A percentile compares a stretch with the other conserved stretches of the same genome.
Evolutionary conservation across 1,139 yeast species (phyloP).

Genomic region (Yamadazyma epiphylla): DNA sequence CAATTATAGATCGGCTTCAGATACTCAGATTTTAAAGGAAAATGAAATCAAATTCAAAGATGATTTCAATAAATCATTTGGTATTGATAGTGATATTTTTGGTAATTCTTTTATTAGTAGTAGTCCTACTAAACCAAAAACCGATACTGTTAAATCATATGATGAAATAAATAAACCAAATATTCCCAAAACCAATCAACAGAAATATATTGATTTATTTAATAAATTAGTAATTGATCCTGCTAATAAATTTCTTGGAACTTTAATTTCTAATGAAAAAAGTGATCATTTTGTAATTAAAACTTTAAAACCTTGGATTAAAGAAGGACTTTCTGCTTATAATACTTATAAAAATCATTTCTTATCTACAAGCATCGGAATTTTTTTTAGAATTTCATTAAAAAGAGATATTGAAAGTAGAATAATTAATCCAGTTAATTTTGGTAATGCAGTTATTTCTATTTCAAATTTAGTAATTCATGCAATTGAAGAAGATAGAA

Average conservation of each 20-base stretch:
- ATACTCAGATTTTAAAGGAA: constrained; percentile 26
- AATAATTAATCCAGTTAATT: constrained; percentile 53
- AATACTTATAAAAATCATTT: constrained; percentile 15
- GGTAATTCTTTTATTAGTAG: constrained; percentile 24
- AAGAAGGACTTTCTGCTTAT: constrained; percentile 6
- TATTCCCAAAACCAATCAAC: constrained; percentile 3
- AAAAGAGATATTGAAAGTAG: constrained; percentile 58
- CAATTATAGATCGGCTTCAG: constrained; percentile 30
- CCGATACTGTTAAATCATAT: constrained; percentile 7
- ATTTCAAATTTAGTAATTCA: constrained; percentile 55
- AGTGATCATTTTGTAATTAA: constrained; percentile 2
- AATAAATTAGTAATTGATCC: constrained; percentile 6
- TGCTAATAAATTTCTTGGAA: constrained; percentile 2
- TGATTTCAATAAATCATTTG: constrained; percentile 9
- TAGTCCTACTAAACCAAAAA: constrained; percentile 3
- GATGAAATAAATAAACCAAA: constrained; percentile 8
- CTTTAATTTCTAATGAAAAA: constrained; percentile 2
- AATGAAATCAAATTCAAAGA: constrained; percentile 14
- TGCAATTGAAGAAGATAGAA: constrained; percentile 62
- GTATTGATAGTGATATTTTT: constrained; percentile 22
- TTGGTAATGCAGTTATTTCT: constrained; percentile 64
- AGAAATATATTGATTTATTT: constrained; percentile 6
- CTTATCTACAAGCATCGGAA: constrained; percentile 34
- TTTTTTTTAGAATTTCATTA: constrained; percentile 44
- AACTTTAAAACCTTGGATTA: constrained; percentile 6